Evolutionary conservation across 371 early-diverging fungal genomes (phyloP), one percentile per base, ranked within the genome.

Genomic region (Mucor circinelloides): DNA sequence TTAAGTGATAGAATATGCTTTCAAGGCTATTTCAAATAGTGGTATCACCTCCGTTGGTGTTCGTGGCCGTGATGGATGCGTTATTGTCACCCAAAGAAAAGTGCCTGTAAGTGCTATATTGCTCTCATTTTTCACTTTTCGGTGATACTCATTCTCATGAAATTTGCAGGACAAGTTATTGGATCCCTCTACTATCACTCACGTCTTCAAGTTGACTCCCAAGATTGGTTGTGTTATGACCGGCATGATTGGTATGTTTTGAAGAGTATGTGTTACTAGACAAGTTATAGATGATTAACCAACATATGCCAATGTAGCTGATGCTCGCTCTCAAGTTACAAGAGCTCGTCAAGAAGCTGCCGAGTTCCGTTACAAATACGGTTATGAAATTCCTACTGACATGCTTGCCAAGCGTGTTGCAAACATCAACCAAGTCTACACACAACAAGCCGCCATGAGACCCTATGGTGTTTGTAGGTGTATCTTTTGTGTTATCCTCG

Each of bases 401-500:
- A 89, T 96, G 91, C 89, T 99, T 65, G 98, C 98, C 54, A 97
- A 97, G 80, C 92, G 97, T 64, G 91, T 99, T 69, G 99, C 99
- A 59, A 96, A 94, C 78, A 90, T 97, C 73, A 98, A 97, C 77
- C 99, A 99, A 87, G 97, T 99, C 36, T 97, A 95, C 79, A 99
- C 99, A 57, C 99, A 99, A 76, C 97, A 98, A 72, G 99, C 99
- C 38, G 97, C 96, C 65, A 98, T 98, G 97, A 86, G 99, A 73
- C 99, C 98, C 27, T 84, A 95, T 58, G 99, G 98, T 68, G 97
- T 97, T 69, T 96, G 94, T 95, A 84, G 83, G 92, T 89, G 21
- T 67, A 17, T 13, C 36, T 36, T 0, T 36, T 42, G 17, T 12
- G 28, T 28, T 0, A 44, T 44, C 19, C 6, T n/a, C 2, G 3